Conservation (phyloP, 148 eudicot genomes). For the Suaeda aralocaspica region DNA sequence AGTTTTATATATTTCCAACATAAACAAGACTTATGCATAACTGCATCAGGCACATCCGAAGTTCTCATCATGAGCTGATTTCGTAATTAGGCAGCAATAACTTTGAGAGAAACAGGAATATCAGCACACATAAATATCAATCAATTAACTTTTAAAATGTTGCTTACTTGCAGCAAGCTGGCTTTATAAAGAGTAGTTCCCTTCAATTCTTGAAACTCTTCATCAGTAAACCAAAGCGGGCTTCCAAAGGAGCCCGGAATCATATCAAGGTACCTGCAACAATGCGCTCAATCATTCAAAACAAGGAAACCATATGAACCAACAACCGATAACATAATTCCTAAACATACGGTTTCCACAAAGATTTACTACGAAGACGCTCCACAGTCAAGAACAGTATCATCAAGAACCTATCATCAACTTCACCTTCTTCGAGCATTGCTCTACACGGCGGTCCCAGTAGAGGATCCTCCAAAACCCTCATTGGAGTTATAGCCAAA, state of each 20-base stretch:
- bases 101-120: not conserved
- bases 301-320: not conserved
- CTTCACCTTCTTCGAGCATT: constrained; percentile 82
- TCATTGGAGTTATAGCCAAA: constrained; percentile 93
- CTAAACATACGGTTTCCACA: constrained; percentile 92
- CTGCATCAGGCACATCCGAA: no score
- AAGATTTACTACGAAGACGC: constrained; percentile 66
- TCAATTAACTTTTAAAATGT: constrained; percentile 1
- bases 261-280: constrained; percentile 73
- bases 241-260: constrained; percentile 74
- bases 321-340: not conserved
- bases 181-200: constrained; percentile 79
- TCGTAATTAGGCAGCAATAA: no score
- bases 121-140: not conserved
- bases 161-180: constrained; percentile 63
- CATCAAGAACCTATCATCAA: constrained; percentile 88
- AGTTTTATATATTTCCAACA: not conserved
- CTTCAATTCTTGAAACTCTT: constrained; percentile 71
- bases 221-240: constrained; percentile 88
- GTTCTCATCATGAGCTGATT: not conserved
- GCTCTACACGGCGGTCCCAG: constrained; percentile 73
- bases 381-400: constrained; percentile 70
- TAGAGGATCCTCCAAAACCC: constrained; percentile 80
- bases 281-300: constrained; percentile 2
- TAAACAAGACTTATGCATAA: not conserved